Base-by-base conservation (phyloP, 2,329 filamentous ascomycete species). In the Microdochium nivale region DNA sequence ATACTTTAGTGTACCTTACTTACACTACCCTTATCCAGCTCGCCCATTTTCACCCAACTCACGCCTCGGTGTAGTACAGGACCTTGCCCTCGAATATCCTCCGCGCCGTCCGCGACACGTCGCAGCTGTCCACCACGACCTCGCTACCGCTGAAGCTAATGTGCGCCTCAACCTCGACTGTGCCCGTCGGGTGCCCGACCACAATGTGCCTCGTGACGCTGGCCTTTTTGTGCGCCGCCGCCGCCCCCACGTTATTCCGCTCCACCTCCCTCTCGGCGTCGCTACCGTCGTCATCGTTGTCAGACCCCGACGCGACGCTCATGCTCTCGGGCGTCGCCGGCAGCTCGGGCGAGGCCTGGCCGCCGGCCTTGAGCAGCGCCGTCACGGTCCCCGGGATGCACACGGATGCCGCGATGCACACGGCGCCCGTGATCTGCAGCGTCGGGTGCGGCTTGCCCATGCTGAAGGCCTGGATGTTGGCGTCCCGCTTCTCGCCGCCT, bases 401-500 rank as follows among this genome's bases (percentile, higher is more conserved):
- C 3, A 71, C 67, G 3, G 75, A 74, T 1, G 71, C 67, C 3
- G 71, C 73, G 14, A 79, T 54, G 13, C 74, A 73, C 16, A 79
- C 65, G 0, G 72, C 76, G 0, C 76, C 73, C 0, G 77, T 79
- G 24, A 78, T 71, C n/a, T 76, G 77, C 1, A 80, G 65, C 14
- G 72, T 76, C 16, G 71, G 73, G 49, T 80, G 77, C 2, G 72
- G 73, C 51, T 72, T 70, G 7, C 75, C 74, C 57, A 78, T 77
- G 0, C 73, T 77, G 49, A 77, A 71, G 0, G 76, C 71, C 19
- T 69, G 64, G 2, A 72, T 74, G 3, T 68, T 59, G 3, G 78
- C 64, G 59, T 77, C 72, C 1, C 64, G 54, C 10, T n/a, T 50
- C 8, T 16, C 35, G 3, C 44, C 44, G 13, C 10, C 19, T 19